phyloP scores from a whole-genome alignment of 129 eudicot genomes.

The Smallanthus sonchifolius region DNA sequence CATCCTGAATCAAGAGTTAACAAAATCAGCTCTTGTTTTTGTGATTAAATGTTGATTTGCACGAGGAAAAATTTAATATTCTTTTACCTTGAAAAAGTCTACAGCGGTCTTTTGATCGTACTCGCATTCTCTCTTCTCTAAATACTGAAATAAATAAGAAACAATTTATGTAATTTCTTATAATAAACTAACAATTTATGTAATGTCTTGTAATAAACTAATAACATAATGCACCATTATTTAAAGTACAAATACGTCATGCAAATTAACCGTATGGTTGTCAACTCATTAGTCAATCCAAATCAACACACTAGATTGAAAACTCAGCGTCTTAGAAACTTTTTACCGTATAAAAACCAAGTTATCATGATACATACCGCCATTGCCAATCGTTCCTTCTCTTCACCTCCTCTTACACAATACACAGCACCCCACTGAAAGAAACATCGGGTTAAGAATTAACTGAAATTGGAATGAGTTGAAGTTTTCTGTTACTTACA shows the following conservation, averaged over 20 bases:
- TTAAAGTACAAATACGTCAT: not conserved
- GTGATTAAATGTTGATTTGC: not conserved
- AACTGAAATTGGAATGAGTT: not conserved
- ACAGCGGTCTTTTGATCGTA: slow-evolving; percentile 71
- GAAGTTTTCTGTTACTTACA: slow-evolving; percentile 41
- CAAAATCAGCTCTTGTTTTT: not conserved
- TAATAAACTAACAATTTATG: not conserved
- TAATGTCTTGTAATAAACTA: not conserved
- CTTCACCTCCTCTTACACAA: slow-evolving; percentile 86
- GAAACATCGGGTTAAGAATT: not conserved
- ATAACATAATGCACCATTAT: not conserved
- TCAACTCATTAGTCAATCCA: not conserved
- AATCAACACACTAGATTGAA: not conserved
- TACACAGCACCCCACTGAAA: slow-evolving; percentile 94
- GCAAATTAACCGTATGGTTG: not conserved
- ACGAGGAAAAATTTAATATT: not conserved
- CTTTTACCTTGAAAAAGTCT: slow-evolving; percentile 68
- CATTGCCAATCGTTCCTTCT: slow-evolving; percentile 78
- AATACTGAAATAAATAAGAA: slow-evolving; percentile 45
- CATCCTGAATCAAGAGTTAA: slow-evolving; percentile 46
- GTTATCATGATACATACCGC: slow-evolving; percentile 43
- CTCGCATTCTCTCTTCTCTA: slow-evolving; percentile 89
- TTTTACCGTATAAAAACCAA: not conserved
- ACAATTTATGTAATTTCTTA: not conserved
- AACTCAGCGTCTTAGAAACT: not conserved